Percentiles rank a stretch among this genome's conserved stretches.
Conservation (phyloP, 2,329 filamentous ascomycete species). For the Diaporthe batatas region DNA sequence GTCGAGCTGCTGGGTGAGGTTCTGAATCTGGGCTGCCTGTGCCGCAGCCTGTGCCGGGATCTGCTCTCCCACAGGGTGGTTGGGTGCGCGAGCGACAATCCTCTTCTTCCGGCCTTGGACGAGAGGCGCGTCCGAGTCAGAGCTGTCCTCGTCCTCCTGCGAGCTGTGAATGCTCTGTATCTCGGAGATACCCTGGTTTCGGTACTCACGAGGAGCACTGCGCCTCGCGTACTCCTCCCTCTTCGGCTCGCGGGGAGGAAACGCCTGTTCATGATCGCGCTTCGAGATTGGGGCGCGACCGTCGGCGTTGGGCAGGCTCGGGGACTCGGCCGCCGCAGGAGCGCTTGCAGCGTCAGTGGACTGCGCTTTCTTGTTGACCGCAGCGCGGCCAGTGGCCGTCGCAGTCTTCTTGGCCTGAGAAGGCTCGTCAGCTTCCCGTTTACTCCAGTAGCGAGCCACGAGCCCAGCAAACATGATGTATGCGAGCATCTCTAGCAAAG, state of each 20-base stretch:
- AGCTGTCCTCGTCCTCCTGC: background rate
- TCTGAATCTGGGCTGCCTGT: background rate
- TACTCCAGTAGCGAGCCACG: background rate
- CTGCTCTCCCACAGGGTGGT: too few relatives aligned
- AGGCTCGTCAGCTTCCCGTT: background rate
- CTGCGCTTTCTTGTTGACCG: background rate
- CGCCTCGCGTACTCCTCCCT: too few relatives aligned
- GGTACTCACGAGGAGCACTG: background rate
- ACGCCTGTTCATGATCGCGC: too few relatives aligned
- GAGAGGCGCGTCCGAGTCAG: constrained; percentile 6
- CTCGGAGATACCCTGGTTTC: background rate
- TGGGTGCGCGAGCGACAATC: background rate
- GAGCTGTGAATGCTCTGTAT: background rate
- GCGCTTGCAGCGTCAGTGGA: background rate
- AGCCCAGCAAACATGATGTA: background rate
- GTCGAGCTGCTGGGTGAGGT: background rate
- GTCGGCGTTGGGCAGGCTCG: too few relatives aligned
- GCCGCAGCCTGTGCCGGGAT: too few relatives aligned
- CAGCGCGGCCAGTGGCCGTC: too few relatives aligned
- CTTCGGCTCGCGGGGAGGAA: too few relatives aligned
- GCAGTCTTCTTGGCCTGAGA: background rate
- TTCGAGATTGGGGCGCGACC: background rate
- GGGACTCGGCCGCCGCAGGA: background rate
- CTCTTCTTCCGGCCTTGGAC: background rate
- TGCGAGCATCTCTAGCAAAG: background rate